Conservation (phyloP, 2,329 filamentous ascomycete species). For the Penicillium psychrosexuale region DNA sequence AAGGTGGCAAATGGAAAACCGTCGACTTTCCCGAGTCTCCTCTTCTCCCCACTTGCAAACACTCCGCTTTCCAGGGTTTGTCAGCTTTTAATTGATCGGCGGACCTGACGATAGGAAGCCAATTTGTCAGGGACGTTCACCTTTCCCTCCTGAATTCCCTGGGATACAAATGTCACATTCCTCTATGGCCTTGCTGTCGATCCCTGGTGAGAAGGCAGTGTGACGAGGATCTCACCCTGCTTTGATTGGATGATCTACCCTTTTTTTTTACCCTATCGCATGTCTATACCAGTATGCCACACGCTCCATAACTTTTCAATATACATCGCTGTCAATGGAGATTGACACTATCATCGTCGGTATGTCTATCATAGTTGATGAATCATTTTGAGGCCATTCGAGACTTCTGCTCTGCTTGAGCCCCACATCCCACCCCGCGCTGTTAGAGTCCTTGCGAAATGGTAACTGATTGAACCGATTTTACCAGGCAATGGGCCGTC, state of each 20-base stretch:
- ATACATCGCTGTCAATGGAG: slow-evolving; percentile 34
- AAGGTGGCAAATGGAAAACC: slow-evolving; percentile 2
- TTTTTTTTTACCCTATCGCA: slow-evolving; percentile 15
- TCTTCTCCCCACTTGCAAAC: slow-evolving; percentile 6
- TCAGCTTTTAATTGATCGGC: slow-evolving; percentile 28
- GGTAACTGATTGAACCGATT: neutral
- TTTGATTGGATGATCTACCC: neutral
- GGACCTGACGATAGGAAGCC: slow-evolving; percentile 3
- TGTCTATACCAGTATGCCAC: slow-evolving; percentile 33
- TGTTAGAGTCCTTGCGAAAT: neutral
- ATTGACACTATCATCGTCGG: slow-evolving; percentile 46
- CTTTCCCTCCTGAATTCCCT: slow-evolving; percentile 9
- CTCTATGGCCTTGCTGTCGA: slow-evolving; percentile 23
- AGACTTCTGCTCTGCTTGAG: neutral
- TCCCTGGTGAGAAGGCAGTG: slow-evolving; percentile 11
- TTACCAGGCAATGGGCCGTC: slow-evolving; percentile 58
- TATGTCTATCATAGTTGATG: slow-evolving; percentile 27
- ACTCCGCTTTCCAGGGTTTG: slow-evolving; percentile 20
- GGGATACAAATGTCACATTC: neutral
- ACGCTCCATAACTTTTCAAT: slow-evolving; percentile 25
- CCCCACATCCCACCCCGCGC: neutral
- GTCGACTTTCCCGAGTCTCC: slow-evolving; percentile 3
- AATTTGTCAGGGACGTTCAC: slow-evolving; percentile 1
- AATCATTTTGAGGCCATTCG: neutral
- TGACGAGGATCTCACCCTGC: slow-evolving; percentile 1